These are phyloP conservation scores for Phyllosticta paracitricarpa DNA, from an alignment of 2,329 filamentous ascomycete genomes.

Conservation along the genomic window DNA sequence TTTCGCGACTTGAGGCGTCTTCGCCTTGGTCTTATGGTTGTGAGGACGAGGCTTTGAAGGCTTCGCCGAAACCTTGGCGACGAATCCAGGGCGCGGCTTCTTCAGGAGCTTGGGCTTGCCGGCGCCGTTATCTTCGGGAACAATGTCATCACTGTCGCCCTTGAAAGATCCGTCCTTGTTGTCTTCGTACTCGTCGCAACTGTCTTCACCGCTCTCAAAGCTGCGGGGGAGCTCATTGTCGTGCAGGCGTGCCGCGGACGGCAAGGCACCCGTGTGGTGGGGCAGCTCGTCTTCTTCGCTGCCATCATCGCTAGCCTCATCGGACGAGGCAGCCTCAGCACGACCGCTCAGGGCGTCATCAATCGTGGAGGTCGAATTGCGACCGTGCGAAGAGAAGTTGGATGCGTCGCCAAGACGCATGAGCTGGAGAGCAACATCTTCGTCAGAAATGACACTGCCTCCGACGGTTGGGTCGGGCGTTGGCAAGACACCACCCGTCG, in stretches of 20 bases:
- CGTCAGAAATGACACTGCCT: slow-evolving; percentile 85
- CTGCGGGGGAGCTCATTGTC: slow-evolving; percentile 32
- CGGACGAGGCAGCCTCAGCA: slow-evolving; percentile 72
- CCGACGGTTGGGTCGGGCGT: slow-evolving; percentile 96
- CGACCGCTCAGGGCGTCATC: slow-evolving; percentile 89
- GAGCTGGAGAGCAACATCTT: slow-evolving; percentile 93
- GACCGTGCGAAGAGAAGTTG: slow-evolving; percentile 75
- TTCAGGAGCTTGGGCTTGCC: slow-evolving; percentile 31
- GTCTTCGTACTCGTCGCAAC: slow-evolving; percentile 50
- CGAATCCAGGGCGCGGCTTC: slow-evolving; percentile 24
- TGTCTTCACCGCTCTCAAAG: slow-evolving; percentile 41
- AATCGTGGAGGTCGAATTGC: slow-evolving; percentile 83
- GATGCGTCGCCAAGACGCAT: slow-evolving; percentile 93
- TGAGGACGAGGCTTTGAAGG: slow-evolving; percentile 30
- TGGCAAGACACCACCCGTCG: slow-evolving; percentile 45
- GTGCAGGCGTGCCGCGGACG: slow-evolving; percentile 12
- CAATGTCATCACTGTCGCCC: slow-evolving; percentile 42
- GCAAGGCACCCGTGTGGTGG: slow-evolving; percentile 12
- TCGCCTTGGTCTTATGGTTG: slow-evolving; percentile 44
- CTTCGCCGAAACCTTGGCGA: slow-evolving; percentile 32
- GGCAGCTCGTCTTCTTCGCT: slow-evolving; percentile 50
- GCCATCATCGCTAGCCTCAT: slow-evolving; percentile 60
- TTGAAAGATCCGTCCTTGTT: slow-evolving; percentile 43
- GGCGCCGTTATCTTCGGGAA: slow-evolving; percentile 24
- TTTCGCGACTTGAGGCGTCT: slow-evolving; percentile 30